Evolutionary conservation across 495 filamentous ascomycete genomes (phyloP).

Genomic region (Penicillium alfredii): DNA sequence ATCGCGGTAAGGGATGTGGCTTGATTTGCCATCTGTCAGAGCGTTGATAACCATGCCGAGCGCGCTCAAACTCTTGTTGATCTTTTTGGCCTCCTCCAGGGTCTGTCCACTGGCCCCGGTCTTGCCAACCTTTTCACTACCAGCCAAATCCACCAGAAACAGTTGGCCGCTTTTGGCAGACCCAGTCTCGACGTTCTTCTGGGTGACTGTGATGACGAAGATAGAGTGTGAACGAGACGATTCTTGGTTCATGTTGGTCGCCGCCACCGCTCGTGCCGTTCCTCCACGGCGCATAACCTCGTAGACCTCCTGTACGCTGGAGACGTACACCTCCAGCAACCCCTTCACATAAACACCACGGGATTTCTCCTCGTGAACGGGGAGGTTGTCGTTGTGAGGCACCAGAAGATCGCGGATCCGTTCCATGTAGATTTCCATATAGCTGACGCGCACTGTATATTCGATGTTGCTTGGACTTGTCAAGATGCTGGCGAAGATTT

Average conservation of each 20-base stretch:
- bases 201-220: conserved; percentile 92
- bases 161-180: conserved; percentile 94
- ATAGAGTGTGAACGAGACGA: conserved; percentile 98
- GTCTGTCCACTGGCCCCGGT: conserved; percentile 97
- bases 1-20: conserved; percentile 93
- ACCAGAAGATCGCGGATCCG: conserved; percentile 87
- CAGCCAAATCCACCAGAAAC: conserved; percentile 95
- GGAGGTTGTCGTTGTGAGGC: conserved; percentile 91
- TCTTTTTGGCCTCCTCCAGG: conserved; percentile 97
- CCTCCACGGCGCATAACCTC: conserved; percentile 95
- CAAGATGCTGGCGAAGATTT: conserved; percentile 93
- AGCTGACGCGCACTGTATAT: conserved; percentile 94
- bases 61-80: conserved; percentile 98
- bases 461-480: conserved; percentile 90
- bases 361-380: conserved; percentile 95
- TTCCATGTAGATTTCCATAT: conserved; percentile 99
- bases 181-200: conserved; percentile 97
- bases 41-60: conserved; percentile 99
- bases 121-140: conserved; percentile 98
- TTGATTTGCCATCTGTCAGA: conserved; percentile 96
- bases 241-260: conserved; percentile 99
- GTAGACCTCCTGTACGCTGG: conserved; percentile 91
- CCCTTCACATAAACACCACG: conserved; percentile 96
- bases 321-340: conserved; percentile 89
- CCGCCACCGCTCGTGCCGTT: conserved; percentile 79